These are phyloP conservation scores for Leccinellum albellum DNA, from an alignment of 768 basidiomycete genomes.

Conservation along the genomic window DNA sequence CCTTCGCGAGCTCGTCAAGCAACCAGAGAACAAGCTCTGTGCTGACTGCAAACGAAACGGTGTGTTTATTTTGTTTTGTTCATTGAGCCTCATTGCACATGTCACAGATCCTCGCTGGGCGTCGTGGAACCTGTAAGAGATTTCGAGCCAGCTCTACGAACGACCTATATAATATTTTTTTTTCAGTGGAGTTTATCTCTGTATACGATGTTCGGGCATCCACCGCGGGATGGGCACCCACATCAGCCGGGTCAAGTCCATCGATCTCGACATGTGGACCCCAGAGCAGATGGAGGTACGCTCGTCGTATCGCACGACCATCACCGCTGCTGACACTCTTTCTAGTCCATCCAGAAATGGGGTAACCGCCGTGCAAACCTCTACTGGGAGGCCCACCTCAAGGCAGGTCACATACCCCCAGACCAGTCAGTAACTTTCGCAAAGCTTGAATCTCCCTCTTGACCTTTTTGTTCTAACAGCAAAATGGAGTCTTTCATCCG, in stretches of 20 bases:
- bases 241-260: conserved; percentile 94
- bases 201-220: conserved; percentile 96
- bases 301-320: background rate
- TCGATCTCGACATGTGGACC: conserved; percentile 97
- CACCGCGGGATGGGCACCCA: conserved; percentile 98
- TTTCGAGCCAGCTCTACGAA: background rate
- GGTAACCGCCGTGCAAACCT: conserved; percentile 89
- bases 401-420: conserved; percentile 84
- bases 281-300: conserved; percentile 92
- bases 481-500: conserved; percentile 98
- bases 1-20: conserved; percentile 83
- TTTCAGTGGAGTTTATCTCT: conserved; percentile 83
- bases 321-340: background rate
- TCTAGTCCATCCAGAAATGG: conserved; percentile 85
- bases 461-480: conserved; percentile 36
- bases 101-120: conserved; percentile 92
- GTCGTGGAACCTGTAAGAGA: conserved; percentile 85
- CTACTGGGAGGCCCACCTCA: conserved; percentile 97
- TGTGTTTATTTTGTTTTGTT: conserved; percentile 34
- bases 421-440: conserved; percentile 69
- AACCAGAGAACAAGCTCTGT: conserved; percentile 89
- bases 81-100: background rate
- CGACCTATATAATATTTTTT: conserved; percentile 1
- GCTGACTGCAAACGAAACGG: conserved; percentile 98
- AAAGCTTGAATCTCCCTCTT: background rate